phyloP scores from a whole-genome alignment of 306 rosid species.

The Acmispon strigosus region DNA sequence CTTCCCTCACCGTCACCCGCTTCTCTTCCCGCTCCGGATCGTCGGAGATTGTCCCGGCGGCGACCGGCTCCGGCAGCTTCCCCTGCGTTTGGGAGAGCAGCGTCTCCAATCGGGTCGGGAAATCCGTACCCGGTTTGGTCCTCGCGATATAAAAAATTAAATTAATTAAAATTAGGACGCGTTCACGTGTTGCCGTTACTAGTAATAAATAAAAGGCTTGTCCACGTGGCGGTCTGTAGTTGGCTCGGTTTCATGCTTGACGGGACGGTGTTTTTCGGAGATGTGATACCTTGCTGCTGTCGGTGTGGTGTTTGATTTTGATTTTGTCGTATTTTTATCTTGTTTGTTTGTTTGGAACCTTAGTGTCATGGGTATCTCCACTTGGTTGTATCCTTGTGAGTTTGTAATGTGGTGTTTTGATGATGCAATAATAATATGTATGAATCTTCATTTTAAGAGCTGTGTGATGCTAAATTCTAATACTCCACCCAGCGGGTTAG shows the following conservation, averaged over 20 bases:
- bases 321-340: neutral
- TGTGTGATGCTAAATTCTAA: neutral
- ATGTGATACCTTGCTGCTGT: slow-evolving; percentile 23
- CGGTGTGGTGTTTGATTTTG: neutral
- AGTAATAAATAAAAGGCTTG: slow-evolving; percentile 2
- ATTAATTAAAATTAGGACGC: neutral
- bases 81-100: slow-evolving; percentile 91
- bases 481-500: too few relatives aligned
- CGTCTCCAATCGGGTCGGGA: slow-evolving; percentile 57
- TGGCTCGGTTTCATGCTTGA: neutral
- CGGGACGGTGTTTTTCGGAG: neutral
- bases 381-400: slow-evolving; percentile 26
- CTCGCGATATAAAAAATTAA: slow-evolving; percentile 49
- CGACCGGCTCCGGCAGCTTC: slow-evolving; percentile 26
- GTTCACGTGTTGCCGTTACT: slow-evolving; percentile 21
- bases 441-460: neutral
- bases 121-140: slow-evolving; percentile 92
- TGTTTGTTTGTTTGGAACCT: slow-evolving; percentile 1
- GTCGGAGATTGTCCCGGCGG: slow-evolving; percentile 37
- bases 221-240: slow-evolving; percentile 23
- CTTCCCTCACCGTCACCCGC: slow-evolving; percentile 83
- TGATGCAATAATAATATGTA: slow-evolving; percentile 29
- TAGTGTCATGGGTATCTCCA: slow-evolving; percentile 7
- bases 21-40: slow-evolving; percentile 25
- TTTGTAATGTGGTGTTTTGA: slow-evolving; percentile 17